These are phyloP conservation scores for Heritiera littoralis DNA, from an alignment of 345 rosid species.

Conservation along the genomic window DNA sequence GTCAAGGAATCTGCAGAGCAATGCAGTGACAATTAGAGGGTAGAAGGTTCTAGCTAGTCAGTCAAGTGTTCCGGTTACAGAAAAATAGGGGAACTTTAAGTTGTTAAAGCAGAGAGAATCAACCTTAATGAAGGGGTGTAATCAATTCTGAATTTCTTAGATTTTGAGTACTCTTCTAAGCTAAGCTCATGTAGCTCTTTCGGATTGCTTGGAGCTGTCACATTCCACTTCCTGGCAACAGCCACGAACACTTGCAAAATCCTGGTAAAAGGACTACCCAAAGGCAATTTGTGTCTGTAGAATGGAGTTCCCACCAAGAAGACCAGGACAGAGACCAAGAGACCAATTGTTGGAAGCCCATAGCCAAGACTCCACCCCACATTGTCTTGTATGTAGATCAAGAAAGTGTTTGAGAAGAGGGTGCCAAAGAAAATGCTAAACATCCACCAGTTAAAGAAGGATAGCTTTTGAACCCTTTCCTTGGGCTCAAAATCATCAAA, in stretches of 20 bases:
- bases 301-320: slow-evolving; percentile 51
- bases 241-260: slow-evolving; percentile 55
- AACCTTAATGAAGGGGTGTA: slow-evolving; percentile 53
- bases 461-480: slow-evolving; percentile 57
- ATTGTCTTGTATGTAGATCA: slow-evolving; percentile 55
- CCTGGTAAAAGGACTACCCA: slow-evolving; percentile 52
- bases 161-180: slow-evolving; percentile 35
- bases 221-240: slow-evolving; percentile 45
- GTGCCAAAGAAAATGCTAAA: slow-evolving; percentile 62
- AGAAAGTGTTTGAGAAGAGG: slow-evolving; percentile 53
- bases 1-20: slow-evolving; percentile 52
- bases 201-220: slow-evolving; percentile 40
- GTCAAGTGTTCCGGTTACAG: background rate
- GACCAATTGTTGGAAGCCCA: slow-evolving; percentile 50
- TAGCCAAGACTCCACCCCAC: slow-evolving; percentile 54
- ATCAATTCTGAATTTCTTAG: slow-evolving; percentile 40
- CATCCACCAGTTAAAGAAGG: slow-evolving; percentile 80
- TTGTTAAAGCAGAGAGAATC: background rate
- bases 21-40: background rate
- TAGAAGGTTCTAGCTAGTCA: too few species aligned
- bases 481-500: slow-evolving; percentile 62
- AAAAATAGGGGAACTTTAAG: background rate
- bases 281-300: slow-evolving; percentile 53
- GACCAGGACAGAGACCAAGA: slow-evolving; percentile 38
- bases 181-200: slow-evolving; percentile 51